Evolutionary conservation across 768 basidiomycete species (phyloP).

Genomic region (Auricularia sp.): DNA sequence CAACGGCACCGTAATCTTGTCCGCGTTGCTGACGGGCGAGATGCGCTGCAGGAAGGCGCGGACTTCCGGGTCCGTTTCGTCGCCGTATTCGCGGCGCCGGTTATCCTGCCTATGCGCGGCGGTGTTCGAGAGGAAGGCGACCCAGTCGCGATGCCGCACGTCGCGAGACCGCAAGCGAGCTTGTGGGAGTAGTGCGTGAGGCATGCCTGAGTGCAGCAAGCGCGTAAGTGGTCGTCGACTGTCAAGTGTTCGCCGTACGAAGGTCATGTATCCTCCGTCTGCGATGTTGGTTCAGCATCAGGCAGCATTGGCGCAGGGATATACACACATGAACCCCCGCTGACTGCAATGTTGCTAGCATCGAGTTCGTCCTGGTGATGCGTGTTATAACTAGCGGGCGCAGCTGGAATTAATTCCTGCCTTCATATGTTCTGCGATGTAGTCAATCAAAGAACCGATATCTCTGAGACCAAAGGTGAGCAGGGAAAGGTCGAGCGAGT

Average conservation of each 20-base stretch:
- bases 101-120: slow-evolving; percentile 25
- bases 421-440: slow-evolving; percentile 23
- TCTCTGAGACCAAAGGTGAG: slow-evolving; percentile 17
- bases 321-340: slow-evolving; percentile 30
- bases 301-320: neutral
- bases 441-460: slow-evolving; percentile 27
- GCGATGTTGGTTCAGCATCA: neutral
- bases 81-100: slow-evolving; percentile 31
- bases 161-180: slow-evolving; percentile 30
- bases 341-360: slow-evolving; percentile 29
- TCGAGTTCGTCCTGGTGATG: slow-evolving; percentile 19
- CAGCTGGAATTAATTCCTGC: slow-evolving; percentile 21
- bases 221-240: neutral
- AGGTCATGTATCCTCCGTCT: slow-evolving; percentile 34
- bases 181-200: slow-evolving; percentile 31
- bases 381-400: too few relatives aligned
- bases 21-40: slow-evolving; percentile 29
- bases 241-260: slow-evolving; percentile 15
- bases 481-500: neutral
- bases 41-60: slow-evolving; percentile 29
- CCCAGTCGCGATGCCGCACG: slow-evolving; percentile 32
- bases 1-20: slow-evolving; percentile 26
- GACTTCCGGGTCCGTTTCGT: slow-evolving; percentile 28
- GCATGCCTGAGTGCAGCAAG: slow-evolving; percentile 21
- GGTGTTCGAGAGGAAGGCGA: slow-evolving; percentile 33